phyloP scores from a whole-genome alignment of 108 stramenopile species.

The Pseudonitzschia multiseries region DNA sequence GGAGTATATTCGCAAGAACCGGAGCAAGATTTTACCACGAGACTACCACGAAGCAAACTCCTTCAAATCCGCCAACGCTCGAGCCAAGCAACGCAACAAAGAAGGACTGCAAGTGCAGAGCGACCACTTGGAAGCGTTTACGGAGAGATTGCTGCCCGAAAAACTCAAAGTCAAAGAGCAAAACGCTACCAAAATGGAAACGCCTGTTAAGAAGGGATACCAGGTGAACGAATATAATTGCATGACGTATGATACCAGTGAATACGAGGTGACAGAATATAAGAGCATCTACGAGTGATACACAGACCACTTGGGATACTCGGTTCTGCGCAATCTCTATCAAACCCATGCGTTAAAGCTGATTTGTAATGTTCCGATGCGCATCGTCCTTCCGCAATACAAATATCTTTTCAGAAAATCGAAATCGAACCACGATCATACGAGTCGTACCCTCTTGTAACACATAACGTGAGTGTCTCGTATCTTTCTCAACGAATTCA shows the following conservation, averaged over 20 bases:
- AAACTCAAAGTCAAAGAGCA: not conserved
- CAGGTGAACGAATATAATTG: slow-evolving; percentile 18
- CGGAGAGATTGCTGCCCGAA: not conserved
- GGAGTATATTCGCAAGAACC: slow-evolving; percentile 4
- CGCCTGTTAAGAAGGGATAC: not conserved
- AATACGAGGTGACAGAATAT: slow-evolving; percentile 21
- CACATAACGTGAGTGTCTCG: no score
- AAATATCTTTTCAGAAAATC: no score
- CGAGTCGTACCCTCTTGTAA: no score
- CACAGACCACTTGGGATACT: not conserved
- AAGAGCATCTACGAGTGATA: slow-evolving; percentile 27
- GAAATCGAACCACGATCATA: no score
- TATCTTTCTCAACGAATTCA: no score
- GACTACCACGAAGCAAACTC: slow-evolving; percentile 13
- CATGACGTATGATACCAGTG: not conserved
- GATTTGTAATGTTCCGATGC: no score
- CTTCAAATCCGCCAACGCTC: not conserved
- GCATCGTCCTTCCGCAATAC: no score
- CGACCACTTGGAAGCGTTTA: slow-evolving; percentile 1
- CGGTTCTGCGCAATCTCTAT: no score
- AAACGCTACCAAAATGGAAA: not conserved
- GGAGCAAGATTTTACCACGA: slow-evolving; percentile 1
- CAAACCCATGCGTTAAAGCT: no score
- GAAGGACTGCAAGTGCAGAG: slow-evolving; percentile 13
- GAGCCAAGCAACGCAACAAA: slow-evolving; percentile 11